Evolutionary conservation across 441 rosid species (phyloP), one percentile per base, ranked within the genome.

Genomic region (Theobroma grandiflorum): DNA sequence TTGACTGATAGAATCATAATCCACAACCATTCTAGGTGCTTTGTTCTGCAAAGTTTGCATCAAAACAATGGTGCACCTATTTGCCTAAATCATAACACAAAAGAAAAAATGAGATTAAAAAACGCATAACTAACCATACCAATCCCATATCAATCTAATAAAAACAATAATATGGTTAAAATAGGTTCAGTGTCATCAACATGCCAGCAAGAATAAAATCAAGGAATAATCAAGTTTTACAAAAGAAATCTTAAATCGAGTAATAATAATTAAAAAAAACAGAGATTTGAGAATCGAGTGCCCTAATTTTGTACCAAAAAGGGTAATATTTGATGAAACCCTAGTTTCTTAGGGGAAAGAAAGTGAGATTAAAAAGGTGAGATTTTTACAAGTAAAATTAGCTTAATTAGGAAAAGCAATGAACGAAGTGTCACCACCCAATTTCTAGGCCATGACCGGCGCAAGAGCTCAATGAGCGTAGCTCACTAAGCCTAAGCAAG

Each of bases 21-120:
- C 99, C 99, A 97, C 92, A 80, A 95, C 95, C 10, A 98, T 97
- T 86, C 98, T 91, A 37, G 91, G 89, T 49, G 98, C 86, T 85
- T 94, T 95, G 89, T 66, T 94, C 1, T 82, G 96, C 75, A 97
- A 89, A 76, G 87, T 84, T 82, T 97, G 99, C 96, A 97, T 87
- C 88, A 97, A 88, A 78, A 97, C 84, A 82, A 97, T 97, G 69
- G 99, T 97, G 85, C 95, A 99, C 85, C 87, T 93, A 83, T 91
- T 97, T 37, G 98, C 98, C 99, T 95, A 75, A 83, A 84, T 6
- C 81, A 11, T 40, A 26, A 43, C 31, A 80, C 12, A 80, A 4
- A 38, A 22, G 35, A 63, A 49, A 74, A 42, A 0, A 82, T 15
- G 9, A 57, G 74, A 47, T 84, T 78, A 82, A 18, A 47, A 26